Percentiles rank a stretch among this genome's conserved stretches.
These are phyloP conservation scores for Pichia sp. DNA, from an alignment of 1,139 yeast species.

Conservation along the genomic window DNA sequence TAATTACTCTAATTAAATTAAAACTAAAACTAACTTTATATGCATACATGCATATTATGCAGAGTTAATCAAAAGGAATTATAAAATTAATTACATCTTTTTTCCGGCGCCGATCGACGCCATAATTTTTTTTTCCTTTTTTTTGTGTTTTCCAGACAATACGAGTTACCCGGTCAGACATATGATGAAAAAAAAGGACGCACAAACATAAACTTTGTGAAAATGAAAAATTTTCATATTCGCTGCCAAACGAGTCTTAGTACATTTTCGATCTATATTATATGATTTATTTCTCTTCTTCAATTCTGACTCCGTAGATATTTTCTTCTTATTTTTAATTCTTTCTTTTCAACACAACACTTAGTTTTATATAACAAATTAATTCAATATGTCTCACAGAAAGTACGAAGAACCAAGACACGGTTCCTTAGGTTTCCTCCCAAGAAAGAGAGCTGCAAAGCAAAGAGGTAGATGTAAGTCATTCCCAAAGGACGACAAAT, in stretches of 20 bases:
- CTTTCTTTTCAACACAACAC: conserved; percentile 13
- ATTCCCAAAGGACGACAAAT: conserved; percentile 97
- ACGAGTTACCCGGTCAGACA: background rate
- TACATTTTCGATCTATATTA: no score
- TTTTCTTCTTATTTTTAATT: conserved; percentile 3
- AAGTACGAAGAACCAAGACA: conserved; percentile 99
- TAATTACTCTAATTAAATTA: no score
- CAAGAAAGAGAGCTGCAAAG: conserved; percentile 98
- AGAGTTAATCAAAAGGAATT: no score
- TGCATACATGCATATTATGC: no score
- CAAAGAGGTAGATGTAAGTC: conserved; percentile 99
- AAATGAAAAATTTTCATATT: no score
- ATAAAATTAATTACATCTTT: no score
- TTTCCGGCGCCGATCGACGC: background rate
- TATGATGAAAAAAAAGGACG: background rate
- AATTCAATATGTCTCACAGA: conserved; percentile 87
- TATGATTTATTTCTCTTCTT: no score
- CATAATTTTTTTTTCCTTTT: no score
- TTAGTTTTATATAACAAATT: conserved; percentile 12
- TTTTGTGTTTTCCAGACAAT: no score
- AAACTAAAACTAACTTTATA: no score
- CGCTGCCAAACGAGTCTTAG: no score
- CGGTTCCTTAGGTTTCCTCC: conserved; percentile 99
- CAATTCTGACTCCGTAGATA: conserved; percentile 3
- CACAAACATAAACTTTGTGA: background rate